These are phyloP conservation scores for Scheffersomyces titani DNA, from an alignment of 1,139 yeast species.

Conservation along the genomic window DNA sequence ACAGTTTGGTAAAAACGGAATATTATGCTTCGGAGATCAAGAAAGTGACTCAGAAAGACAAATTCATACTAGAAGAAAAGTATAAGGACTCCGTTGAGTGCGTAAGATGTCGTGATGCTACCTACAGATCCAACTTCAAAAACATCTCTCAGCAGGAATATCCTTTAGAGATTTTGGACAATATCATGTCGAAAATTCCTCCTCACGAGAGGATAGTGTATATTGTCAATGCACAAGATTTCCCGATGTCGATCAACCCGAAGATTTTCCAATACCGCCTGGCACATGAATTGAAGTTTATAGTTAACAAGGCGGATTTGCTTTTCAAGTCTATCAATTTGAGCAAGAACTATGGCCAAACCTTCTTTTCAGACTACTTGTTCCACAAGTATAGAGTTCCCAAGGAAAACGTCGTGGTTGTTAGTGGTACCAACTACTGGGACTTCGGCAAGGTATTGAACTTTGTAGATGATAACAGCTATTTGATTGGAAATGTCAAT, in stretches of 20 bases:
- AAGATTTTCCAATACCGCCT: slow-evolving; percentile 35
- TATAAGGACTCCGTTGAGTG: slow-evolving; percentile 32
- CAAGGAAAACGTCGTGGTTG: slow-evolving; percentile 46
- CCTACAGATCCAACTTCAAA: slow-evolving; percentile 38
- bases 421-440: slow-evolving; percentile 58
- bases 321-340: slow-evolving; percentile 37
- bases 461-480: slow-evolving; percentile 45
- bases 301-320: slow-evolving; percentile 62
- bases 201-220: slow-evolving; percentile 51
- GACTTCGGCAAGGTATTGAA: slow-evolving; percentile 36
- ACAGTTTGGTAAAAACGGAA: not conserved
- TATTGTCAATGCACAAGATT: slow-evolving; percentile 65
- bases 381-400: slow-evolving; percentile 39
- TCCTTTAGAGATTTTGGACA: slow-evolving; percentile 32
- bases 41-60: slow-evolving; percentile 2
- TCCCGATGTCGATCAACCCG: slow-evolving; percentile 61
- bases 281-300: slow-evolving; percentile 44
- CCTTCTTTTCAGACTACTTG: slow-evolving; percentile 49
- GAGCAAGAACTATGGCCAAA: slow-evolving; percentile 37
- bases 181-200: slow-evolving; percentile 48
- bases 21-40: slow-evolving; percentile 3
- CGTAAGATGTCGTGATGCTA: slow-evolving; percentile 56
- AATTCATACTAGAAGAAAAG: slow-evolving; percentile 4
- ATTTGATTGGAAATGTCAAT: slow-evolving; percentile 72
- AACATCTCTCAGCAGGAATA: slow-evolving; percentile 28